Evolutionary conservation across 176 grass and related monocot species (phyloP).

Genomic region (Urochloa ruziziensis): DNA sequence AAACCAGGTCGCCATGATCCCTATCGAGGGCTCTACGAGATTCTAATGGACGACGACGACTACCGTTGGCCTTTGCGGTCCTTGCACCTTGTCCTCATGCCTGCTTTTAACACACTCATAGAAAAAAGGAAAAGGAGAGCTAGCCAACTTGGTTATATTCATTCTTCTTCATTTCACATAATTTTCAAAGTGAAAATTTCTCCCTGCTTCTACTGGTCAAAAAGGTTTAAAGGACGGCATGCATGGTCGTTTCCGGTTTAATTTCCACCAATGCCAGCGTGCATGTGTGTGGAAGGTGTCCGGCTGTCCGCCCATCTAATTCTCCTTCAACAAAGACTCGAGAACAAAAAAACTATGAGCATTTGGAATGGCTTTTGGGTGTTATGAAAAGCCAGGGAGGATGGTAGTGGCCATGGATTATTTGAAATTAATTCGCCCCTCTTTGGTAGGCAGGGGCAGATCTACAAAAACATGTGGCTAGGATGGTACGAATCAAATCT

Average conservation of each 20-base stretch:
- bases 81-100: neutral
- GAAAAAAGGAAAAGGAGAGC: neutral
- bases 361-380: neutral
- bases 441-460: neutral
- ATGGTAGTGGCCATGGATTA: neutral
- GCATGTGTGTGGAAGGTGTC: constrained; percentile 6
- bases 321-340: neutral
- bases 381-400: constrained; percentile 8
- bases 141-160: neutral
- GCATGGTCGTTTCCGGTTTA: neutral
- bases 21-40: neutral
- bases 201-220: neutral
- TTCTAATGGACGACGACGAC: constrained; percentile 11
- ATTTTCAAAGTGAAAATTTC: neutral
- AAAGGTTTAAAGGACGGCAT: neutral
- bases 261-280: neutral
- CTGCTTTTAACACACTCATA: neutral
- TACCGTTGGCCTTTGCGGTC: constrained; percentile 13
- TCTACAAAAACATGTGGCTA: constrained; percentile 16
- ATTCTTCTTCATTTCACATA: neutral
- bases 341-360: neutral
- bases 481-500: neutral
- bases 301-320: constrained; percentile 22
- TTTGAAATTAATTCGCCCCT: neutral
- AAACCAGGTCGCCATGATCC: neutral